Evolutionary conservation across 2,329 filamentous ascomycete genomes (phyloP).

Genomic region (Trichoderma koningii): DNA sequence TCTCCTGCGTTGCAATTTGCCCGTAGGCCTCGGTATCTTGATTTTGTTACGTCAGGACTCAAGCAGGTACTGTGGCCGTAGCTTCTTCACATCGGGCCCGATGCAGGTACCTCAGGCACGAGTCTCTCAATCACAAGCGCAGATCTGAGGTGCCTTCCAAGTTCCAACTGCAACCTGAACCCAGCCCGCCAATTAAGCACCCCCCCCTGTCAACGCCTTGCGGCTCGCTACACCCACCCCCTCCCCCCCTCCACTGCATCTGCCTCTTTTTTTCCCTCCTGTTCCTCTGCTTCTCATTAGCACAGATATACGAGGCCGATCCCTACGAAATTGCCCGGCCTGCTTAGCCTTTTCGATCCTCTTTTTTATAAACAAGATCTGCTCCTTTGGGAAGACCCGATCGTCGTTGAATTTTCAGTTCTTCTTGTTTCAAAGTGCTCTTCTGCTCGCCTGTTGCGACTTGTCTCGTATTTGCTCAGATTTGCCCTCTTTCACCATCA

Average conservation of each 20-base stretch:
- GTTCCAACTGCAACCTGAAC: no score
- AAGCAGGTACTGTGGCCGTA: neutral
- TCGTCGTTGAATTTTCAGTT: neutral
- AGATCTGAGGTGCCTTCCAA: constrained; percentile 4
- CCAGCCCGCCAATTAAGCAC: neutral
- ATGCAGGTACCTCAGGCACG: constrained; percentile 2
- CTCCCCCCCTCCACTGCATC: neutral
- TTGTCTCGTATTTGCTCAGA: no score
- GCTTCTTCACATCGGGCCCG: neutral
- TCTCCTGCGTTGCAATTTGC: no score
- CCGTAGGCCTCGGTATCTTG: no score
- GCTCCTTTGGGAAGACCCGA: neutral
- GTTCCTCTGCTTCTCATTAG: neutral
- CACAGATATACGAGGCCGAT: no score
- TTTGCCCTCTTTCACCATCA: no score
- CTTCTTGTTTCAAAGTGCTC: neutral
- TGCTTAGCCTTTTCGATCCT: constrained; percentile 1
- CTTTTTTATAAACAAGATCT: constrained; percentile 17
- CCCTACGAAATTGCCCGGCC: constrained; percentile 18
- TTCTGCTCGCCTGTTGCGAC: no score
- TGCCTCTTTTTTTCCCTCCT: neutral
- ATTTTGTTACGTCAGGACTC: neutral
- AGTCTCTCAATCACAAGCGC: constrained; percentile 2
- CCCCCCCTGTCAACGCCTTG: constrained; percentile 9
- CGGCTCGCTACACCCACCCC: neutral